Base-by-base conservation (phyloP, 768 basidiomycete species). In the Podaxis carcinomalis region DNA sequence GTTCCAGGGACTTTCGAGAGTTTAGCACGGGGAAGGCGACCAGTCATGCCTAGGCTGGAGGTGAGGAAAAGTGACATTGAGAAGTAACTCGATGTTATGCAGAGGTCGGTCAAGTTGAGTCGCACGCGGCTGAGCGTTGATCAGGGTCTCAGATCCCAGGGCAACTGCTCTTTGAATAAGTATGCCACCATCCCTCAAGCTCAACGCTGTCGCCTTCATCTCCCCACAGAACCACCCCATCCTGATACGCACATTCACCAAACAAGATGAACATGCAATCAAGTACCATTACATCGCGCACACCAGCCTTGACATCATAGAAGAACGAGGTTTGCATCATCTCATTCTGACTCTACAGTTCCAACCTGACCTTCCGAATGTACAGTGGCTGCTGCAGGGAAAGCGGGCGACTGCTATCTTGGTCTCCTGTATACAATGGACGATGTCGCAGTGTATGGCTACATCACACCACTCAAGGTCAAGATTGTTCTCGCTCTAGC, bases 231-330 rank as follows among this genome's bases (percentile, higher is more conserved):
- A 93, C 70, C 85, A 91, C 64, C 89, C 83, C 19, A 90, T 94
- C 59, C 78, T 93, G 65, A 83, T 94, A 59, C 87, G 87, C 46
- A 85, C 88, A 3, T 92, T 92, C 69, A 74, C 79, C 32, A 81
- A 82, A 51, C 78, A 80, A 56, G 80, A 83, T 53, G 79, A 81
- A 25, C 71, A 77, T 59, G 73, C 76, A 10, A 80, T 94, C 64
- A 93, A 93, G 69, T 95, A 93, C 68, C 91, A 95, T 74, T 95
- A 94, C 65, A 86, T 94, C 59, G 92, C 93, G 0, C 93, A 96
- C 72, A 94, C 91, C 21, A 89, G 89, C 57, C 74, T 96, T 67
- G 93, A 96, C 73, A 89, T 94, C 59, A 86, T 96, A 67, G 94
- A 96, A 68, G 93, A 95, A 75, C 87, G 92, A 79, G 85, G 93